Conservation (phyloP, 129 eudicot species). For the Flaveria linearis region DNA sequence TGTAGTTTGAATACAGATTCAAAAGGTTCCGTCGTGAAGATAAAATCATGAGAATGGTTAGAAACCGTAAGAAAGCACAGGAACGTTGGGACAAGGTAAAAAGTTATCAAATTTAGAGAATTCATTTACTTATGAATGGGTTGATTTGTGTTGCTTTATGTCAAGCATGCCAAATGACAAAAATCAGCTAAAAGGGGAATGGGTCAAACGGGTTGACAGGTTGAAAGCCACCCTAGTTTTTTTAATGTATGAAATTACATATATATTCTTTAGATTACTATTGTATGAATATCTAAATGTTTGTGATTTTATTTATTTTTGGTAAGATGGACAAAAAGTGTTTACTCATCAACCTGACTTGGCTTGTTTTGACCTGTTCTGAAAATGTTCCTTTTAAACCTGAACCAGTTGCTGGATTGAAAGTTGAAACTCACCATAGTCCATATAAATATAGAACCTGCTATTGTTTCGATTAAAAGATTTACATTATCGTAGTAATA, state of each 20-base stretch:
- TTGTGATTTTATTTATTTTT: too few species aligned
- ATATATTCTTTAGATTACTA: background rate
- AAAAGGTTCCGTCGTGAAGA: slow-evolving; percentile 83
- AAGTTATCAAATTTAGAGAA: slow-evolving; percentile 5
- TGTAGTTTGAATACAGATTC: slow-evolving; percentile 76
- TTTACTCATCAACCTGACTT: too few species aligned
- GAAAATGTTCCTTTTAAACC: background rate
- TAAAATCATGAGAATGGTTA: slow-evolving; percentile 55
- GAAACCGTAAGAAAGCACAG: slow-evolving; percentile 71
- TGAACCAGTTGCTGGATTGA: background rate
- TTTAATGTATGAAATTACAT: background rate
- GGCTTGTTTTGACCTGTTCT: background rate
- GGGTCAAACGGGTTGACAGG: background rate
- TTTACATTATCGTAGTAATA: background rate
- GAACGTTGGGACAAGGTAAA: slow-evolving; percentile 75
- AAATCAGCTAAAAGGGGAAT: background rate
- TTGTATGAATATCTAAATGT: background rate
- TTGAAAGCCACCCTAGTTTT: background rate
- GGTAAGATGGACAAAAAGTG: too few species aligned
- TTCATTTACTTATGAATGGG: slow-evolving; percentile 2
- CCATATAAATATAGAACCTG: background rate
- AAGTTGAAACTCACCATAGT: background rate
- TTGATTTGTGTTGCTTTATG: background rate
- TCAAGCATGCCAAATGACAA: background rate
- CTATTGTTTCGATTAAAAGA: too few species aligned